Conservation (phyloP, 768 basidiomycete species). For the Trametes gibbosa region DNA sequence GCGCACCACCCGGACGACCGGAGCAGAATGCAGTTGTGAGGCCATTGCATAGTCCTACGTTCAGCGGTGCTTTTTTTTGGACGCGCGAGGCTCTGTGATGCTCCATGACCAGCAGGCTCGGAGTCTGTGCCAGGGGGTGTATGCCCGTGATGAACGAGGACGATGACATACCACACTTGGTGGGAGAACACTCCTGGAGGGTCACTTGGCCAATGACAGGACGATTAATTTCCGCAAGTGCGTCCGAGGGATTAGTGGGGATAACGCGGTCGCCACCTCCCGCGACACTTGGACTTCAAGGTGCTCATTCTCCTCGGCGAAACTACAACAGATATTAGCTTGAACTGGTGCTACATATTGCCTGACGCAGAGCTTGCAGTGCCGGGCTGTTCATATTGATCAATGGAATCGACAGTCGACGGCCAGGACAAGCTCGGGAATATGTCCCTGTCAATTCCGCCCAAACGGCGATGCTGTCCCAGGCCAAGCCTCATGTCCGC, state of each 20-base stretch:
- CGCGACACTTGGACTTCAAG: not conserved
- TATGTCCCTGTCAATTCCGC: not conserved
- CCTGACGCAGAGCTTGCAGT: too few relatives aligned
- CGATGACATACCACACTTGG: not conserved
- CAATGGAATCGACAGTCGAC: too few relatives aligned
- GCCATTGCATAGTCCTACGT: not conserved
- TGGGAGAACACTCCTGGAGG: not conserved
- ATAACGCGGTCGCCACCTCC: not conserved
- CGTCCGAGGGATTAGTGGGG: not conserved
- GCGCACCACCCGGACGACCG: not conserved
- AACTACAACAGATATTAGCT: not conserved
- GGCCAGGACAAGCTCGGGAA: not conserved
- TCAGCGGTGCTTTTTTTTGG: not conserved
- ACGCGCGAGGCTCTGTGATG: not conserved
- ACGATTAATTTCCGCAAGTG: slow-evolving; percentile 6
- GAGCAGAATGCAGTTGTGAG: not conserved
- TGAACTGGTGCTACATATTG: too few relatives aligned
- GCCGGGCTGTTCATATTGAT: too few relatives aligned
- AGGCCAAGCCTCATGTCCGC: slow-evolving; percentile 5
- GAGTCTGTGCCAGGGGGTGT: not conserved
- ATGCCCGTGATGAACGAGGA: not conserved
- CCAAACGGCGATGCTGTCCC: slow-evolving; percentile 1
- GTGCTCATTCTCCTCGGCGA: not conserved
- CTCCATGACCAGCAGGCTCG: slow-evolving; percentile 8
- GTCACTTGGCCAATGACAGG: not conserved